Conservation (phyloP, 129 eudicot species). For the sunflower (Helianthus annuus) region HanXRQr2.0-SUNRISE NC_035447.2:71699057-71699556, state of each 20-base stretch:
- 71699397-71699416: neutral
- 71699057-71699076: too few relatives aligned
- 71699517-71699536: neutral
- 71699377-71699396: neutral
- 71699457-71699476: neutral
- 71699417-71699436: neutral
- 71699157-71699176: too few relatives aligned
- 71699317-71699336: neutral
- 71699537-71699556: neutral
- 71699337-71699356: neutral
- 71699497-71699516: neutral
- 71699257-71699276: too few relatives aligned
- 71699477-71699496: neutral
- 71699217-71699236: too few relatives aligned
- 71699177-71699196: too few relatives aligned
- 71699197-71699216: too few relatives aligned
- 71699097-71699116: too few relatives aligned
- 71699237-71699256: too few relatives aligned
- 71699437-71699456: neutral
- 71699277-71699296: neutral
- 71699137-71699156: too few relatives aligned
- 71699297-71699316: neutral
- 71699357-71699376: neutral
- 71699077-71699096: too few relatives aligned
- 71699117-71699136: too few relatives aligned